phyloP scores from a whole-genome alignment of 495 filamentous ascomycete genomes.

The Margaritispora aquatica region DNA sequence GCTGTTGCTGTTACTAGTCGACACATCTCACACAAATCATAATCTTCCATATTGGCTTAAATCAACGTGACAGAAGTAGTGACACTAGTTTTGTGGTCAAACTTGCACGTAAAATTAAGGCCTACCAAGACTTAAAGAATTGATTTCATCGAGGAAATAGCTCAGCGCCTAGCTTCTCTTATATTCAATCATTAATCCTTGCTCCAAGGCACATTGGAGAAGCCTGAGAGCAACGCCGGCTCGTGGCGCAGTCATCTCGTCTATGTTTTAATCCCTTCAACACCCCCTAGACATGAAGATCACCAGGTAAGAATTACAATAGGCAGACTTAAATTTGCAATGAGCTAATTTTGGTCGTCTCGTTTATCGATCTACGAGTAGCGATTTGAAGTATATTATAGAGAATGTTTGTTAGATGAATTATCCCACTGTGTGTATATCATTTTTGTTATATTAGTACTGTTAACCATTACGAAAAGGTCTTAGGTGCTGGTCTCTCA shows the following conservation, averaged over 20 bases:
- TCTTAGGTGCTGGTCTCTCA: too few species aligned
- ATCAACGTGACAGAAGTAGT: neutral
- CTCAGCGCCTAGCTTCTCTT: neutral
- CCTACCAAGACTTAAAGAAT: neutral
- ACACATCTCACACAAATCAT: neutral
- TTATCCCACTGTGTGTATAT: too few species aligned
- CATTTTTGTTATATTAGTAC: too few species aligned
- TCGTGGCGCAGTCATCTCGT: neutral
- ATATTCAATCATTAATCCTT: neutral
- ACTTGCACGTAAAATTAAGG: neutral
- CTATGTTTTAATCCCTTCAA: neutral
- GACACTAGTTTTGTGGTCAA: neutral
- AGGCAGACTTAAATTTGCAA: too few species aligned
- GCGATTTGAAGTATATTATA: too few species aligned
- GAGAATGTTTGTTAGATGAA: too few species aligned
- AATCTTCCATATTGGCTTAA: neutral
- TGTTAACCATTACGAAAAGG: too few species aligned
- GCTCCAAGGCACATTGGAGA: neutral
- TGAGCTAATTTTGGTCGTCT: too few species aligned
- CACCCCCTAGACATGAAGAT: too few species aligned
- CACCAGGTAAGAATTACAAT: too few species aligned
- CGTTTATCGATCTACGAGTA: too few species aligned
- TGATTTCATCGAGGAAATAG: neutral
- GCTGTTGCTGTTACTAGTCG: neutral
- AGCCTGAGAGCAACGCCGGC: neutral